These are phyloP conservation scores for Mucor sp. DNA, from an alignment of 371 early-diverging fungal species.

Conservation along the genomic window DNA sequence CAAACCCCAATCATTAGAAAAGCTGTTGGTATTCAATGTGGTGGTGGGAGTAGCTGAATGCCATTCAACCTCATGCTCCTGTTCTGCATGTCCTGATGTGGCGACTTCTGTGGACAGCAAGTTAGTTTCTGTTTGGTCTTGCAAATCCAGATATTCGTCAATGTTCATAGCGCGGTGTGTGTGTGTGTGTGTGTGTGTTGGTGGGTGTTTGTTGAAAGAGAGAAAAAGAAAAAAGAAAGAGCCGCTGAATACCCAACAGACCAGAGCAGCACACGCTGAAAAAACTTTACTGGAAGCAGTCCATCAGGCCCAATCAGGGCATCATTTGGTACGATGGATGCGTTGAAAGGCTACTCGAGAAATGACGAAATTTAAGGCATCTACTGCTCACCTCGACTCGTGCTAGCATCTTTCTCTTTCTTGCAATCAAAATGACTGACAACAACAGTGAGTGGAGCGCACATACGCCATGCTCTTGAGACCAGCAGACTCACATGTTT, in stretches of 20 bases:
- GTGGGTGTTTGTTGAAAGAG: no score
- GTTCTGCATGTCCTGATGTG: not conserved
- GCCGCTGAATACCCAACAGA: not conserved
- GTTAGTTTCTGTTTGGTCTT: constrained; percentile 20
- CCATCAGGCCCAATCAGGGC: not conserved
- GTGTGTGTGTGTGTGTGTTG: no score
- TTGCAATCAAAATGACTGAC: not conserved
- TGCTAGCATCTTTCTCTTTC: not conserved
- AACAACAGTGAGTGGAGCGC: not conserved
- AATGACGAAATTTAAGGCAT: not conserved
- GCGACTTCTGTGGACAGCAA: constrained; percentile 21
- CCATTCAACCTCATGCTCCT: constrained; percentile 16
- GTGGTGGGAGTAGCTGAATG: constrained; percentile 18
- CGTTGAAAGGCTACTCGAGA: not conserved
- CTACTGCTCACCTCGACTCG: not conserved
- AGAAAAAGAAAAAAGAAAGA: not conserved
- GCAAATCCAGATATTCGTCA: constrained; percentile 33
- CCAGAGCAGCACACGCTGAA: not conserved
- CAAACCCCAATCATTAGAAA: constrained; percentile 12
- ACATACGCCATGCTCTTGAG: not conserved
- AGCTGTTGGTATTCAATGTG: not conserved
- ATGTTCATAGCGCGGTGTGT: constrained; percentile 19
- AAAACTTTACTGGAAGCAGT: not conserved
- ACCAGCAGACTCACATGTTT: not conserved
- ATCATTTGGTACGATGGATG: not conserved